Evolutionary conservation across 352 stramenopile genomes (phyloP).

Genomic region (Globisporangium polare): DNA sequence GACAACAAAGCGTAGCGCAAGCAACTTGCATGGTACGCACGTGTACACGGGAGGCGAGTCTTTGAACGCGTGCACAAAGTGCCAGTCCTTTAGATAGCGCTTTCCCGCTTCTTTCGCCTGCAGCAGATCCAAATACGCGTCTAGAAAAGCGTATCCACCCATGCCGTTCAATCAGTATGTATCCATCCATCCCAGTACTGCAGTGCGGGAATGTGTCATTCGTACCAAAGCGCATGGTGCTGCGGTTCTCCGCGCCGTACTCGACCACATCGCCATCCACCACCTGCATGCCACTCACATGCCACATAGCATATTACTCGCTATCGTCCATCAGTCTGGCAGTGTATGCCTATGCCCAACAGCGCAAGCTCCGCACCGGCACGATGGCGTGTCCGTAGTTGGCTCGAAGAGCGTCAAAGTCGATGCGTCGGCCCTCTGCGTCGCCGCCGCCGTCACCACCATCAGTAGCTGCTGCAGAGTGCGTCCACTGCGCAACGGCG

Average conservation of each 20-base stretch:
- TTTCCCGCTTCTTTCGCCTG: conserved; percentile 39
- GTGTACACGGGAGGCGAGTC: conserved; percentile 44
- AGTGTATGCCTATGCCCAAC: background rate
- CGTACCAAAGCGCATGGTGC: conserved; percentile 67
- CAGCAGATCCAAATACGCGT: conserved; percentile 60
- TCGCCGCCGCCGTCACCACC: conserved; percentile 19
- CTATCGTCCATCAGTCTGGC: background rate
- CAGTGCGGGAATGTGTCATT: too few relatives aligned
- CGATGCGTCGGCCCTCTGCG: background rate
- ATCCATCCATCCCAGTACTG: too few relatives aligned
- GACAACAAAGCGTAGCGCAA: too few relatives aligned
- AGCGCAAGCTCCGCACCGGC: conserved; percentile 29
- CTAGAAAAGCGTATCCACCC: conserved; percentile 18
- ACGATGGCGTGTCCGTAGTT: conserved; percentile 46
- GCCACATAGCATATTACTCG: background rate
- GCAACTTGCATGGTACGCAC: too few relatives aligned
- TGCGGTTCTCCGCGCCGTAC: conserved; percentile 55
- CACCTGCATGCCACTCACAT: conserved; percentile 30
- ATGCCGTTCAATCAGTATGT: background rate
- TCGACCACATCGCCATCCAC: conserved; percentile 53
- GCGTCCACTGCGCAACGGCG: conserved; percentile 12
- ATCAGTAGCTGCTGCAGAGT: background rate
- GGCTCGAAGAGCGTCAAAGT: conserved; percentile 25
- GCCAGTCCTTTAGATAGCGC: conserved; percentile 85
- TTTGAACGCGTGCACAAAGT: conserved; percentile 67